A percentile compares a stretch with the other conserved stretches of the same genome.
phyloP scores from a whole-genome alignment of 2,329 filamentous ascomycete genomes.

The Fusarium subtropicale region DNA sequence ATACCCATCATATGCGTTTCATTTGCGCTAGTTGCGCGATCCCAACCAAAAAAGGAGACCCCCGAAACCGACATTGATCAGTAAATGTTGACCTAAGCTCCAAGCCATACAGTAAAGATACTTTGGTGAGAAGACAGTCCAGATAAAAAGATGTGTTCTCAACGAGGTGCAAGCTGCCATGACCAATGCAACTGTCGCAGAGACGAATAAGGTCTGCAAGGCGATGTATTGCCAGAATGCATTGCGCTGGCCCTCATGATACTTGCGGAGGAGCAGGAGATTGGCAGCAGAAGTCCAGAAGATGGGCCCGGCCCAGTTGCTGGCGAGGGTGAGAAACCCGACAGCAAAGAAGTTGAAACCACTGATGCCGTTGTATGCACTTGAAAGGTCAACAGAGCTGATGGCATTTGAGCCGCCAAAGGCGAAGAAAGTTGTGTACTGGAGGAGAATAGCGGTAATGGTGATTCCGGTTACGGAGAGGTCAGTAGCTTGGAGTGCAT shows the following conservation, averaged over 20 bases:
- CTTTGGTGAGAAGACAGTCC: constrained; percentile 98
- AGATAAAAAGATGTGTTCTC: constrained; percentile 93
- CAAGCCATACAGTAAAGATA: constrained; percentile 93
- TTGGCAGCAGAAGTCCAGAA: constrained; percentile 83
- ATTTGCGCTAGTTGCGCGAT: constrained; percentile 27
- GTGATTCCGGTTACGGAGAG: constrained; percentile 70
- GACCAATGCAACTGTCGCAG: constrained; percentile 74
- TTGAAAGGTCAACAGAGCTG: constrained; percentile 93
- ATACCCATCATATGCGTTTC: constrained; percentile 10
- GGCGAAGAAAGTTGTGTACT: constrained; percentile 88
- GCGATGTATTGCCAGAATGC: constrained; percentile 66
- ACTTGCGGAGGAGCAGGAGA: constrained; percentile 63
- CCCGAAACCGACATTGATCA: constrained; percentile 74
- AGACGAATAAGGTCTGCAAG: constrained; percentile 76
- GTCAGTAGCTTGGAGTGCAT: constrained; percentile 60
- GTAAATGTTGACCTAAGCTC: constrained; percentile 83
- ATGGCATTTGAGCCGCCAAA: constrained; percentile 94
- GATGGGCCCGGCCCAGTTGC: constrained; percentile 91
- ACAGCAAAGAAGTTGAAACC: constrained; percentile 85
- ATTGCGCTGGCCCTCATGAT: constrained; percentile 41
- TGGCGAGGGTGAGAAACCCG: constrained; percentile 83
- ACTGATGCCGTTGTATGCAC: constrained; percentile 91
- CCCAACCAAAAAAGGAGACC: constrained; percentile 68
- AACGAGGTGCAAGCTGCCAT: constrained; percentile 90
- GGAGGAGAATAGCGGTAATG: constrained; percentile 78